Conservation (phyloP, 331 rosid genomes). For the Quercus lobata region DNA sequence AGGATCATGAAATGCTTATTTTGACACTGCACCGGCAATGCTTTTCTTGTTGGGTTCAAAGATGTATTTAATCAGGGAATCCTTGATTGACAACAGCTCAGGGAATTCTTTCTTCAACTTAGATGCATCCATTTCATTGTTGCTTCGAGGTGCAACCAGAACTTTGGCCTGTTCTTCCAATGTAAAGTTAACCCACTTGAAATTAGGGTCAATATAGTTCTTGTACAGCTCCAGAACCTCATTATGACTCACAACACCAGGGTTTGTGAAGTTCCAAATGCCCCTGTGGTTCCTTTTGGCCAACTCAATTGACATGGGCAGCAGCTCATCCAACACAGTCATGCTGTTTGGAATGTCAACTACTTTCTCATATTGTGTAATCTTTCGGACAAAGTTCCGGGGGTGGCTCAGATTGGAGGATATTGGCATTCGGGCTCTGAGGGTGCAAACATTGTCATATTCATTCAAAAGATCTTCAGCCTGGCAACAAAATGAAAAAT, state of each 20-base stretch:
- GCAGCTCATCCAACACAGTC: constrained; percentile 64
- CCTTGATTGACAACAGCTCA: constrained; percentile 48
- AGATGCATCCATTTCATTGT: constrained; percentile 45
- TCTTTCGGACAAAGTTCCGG: constrained; percentile 62
- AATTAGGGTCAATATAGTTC: constrained; percentile 42
- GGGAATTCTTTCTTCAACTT: constrained; percentile 68
- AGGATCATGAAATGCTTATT: not conserved
- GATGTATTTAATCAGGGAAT: constrained; percentile 53
- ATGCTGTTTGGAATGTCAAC: constrained; percentile 58
- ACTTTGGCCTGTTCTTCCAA: constrained; percentile 52
- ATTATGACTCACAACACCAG: constrained; percentile 57
- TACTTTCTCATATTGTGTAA: constrained; percentile 45
- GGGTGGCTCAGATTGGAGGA: constrained; percentile 62
- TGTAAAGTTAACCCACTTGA: constrained; percentile 57
- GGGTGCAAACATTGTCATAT: constrained; percentile 61
- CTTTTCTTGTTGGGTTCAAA: constrained; percentile 51
- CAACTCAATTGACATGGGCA: constrained; percentile 65
- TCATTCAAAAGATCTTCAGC: constrained; percentile 61
- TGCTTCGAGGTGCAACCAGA: constrained; percentile 44
- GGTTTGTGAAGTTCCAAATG: constrained; percentile 67
- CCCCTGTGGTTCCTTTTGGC: constrained; percentile 64
- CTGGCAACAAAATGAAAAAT: constrained; percentile 16
- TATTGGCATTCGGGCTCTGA: constrained; percentile 55
- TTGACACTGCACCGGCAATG: constrained; percentile 11
- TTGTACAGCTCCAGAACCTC: constrained; percentile 71